These are phyloP conservation scores for Saturnispora gosingensis DNA, from an alignment of 805 yeast species.

Conservation along the genomic window DNA sequence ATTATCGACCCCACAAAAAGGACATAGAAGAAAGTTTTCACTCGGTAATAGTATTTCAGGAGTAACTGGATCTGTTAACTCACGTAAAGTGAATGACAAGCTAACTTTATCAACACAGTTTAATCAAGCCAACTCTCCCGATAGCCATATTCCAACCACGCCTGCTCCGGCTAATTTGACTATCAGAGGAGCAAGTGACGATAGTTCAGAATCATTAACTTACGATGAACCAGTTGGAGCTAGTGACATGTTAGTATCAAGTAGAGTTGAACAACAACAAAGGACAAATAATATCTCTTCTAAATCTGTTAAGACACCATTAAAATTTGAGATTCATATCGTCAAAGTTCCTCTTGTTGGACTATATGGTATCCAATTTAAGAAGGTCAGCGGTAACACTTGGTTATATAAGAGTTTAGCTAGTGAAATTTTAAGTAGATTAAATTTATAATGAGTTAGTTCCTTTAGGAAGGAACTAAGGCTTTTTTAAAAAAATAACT, in stretches of 20 bases:
- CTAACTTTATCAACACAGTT: conserved; percentile 25
- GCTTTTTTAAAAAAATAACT: not conserved
- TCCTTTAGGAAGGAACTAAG: not conserved
- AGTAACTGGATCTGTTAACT: conserved; percentile 15
- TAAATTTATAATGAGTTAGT: conserved; percentile 40
- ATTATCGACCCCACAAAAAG: conserved; percentile 27
- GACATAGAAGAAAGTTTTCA: conserved; percentile 55
- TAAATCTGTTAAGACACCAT: conserved; percentile 40
- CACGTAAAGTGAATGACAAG: conserved; percentile 26
- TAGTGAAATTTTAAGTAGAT: conserved; percentile 65
- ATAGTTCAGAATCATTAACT: conserved; percentile 55
- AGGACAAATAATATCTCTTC: conserved; percentile 8
- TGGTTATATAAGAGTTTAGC: conserved; percentile 93
- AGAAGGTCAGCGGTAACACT: conserved; percentile 85
- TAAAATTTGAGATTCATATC: conserved; percentile 82
- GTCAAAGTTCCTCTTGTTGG: conserved; percentile 89
- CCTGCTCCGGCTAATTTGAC: conserved; percentile 32
- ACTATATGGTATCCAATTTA: conserved; percentile 88
- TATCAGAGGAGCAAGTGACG: conserved; percentile 28
- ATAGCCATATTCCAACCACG: conserved; percentile 25
- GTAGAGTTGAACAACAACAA: conserved; percentile 43
- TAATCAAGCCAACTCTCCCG: conserved; percentile 34
- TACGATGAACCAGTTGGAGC: conserved; percentile 41
- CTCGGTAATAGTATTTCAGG: conserved; percentile 49
- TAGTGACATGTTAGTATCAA: conserved; percentile 50